Evolutionary conservation across 2,329 filamentous ascomycete species (phyloP).

Genomic region (Chaetomiaceae sp.): DNA sequence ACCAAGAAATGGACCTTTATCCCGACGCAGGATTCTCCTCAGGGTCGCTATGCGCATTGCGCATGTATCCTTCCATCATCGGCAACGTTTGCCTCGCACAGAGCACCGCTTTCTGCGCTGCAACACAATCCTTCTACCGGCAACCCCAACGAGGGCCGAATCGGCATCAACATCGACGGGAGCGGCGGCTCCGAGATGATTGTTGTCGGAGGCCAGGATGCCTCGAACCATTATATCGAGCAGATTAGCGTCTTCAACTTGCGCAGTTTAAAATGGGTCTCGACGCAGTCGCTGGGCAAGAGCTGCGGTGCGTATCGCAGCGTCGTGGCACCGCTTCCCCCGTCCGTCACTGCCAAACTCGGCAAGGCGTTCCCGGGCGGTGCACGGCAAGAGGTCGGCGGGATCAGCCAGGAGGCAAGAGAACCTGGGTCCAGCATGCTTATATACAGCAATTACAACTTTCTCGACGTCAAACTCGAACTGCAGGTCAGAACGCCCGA

Average conservation of each 20-base stretch:
- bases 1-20: conserved; percentile 83
- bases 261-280: conserved; percentile 91
- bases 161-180: conserved; percentile 86
- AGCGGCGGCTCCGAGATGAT: conserved; percentile 94
- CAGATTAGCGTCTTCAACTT: conserved; percentile 98
- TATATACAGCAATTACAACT: conserved; percentile 99
- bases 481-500: conserved; percentile 83
- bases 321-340: conserved; percentile 79
- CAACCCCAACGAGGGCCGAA: conserved; percentile 81
- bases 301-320: conserved; percentile 96
- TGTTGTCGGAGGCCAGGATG: conserved; percentile 93
- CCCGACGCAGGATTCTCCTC: conserved; percentile 73
- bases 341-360: conserved; percentile 60
- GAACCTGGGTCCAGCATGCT: conserved; percentile 72
- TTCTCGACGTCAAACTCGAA: conserved; percentile 93
- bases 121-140: conserved; percentile 80
- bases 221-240: conserved; percentile 97
- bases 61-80: conserved; percentile 87
- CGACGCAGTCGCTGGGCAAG: conserved; percentile 78
- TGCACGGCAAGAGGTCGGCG: conserved; percentile 39
- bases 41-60: conserved; percentile 95
- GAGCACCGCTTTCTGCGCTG: conserved; percentile 78
- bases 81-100: conserved; percentile 78
- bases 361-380: conserved; percentile 52
- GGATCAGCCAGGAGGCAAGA: conserved; percentile 50